Evolutionary conservation across 1,284 basidiomycete species (phyloP), one percentile per base, ranked within the genome.

Genomic region (Malassezia japonica): DNA sequence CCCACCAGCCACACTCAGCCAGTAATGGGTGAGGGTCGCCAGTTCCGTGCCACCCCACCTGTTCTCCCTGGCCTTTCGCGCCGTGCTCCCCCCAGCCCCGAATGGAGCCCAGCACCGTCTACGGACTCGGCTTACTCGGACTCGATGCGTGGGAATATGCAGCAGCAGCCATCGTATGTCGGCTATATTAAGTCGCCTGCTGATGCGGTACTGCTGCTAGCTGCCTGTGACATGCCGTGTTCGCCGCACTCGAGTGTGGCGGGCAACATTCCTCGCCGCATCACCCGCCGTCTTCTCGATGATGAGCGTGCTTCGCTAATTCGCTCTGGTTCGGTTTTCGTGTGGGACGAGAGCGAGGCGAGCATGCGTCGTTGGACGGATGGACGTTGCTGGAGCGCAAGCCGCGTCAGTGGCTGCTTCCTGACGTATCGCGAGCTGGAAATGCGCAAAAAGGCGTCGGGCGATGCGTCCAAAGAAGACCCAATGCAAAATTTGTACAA

Each of bases 291-390:
- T 20, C 50, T 72, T 23, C 51, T 70, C 6, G 70, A 72, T 32
- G 60, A 60, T 23, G 70, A 72, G 42, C 60, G 68, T 20, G 62
- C 62, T n/a, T 56, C 55, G 12, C 36, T 71, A 36, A 64, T 72
- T 38, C 59, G 56, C 39, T 61, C 61, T 4, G 70, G 70, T 15
- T 62, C 61, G 39, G 59, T 71, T 45, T 72, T 72, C 57, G 68
- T 65, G 9, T 72, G 67, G 66, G 67, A 70, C 40, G 70, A 72
- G 43, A 63, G 68, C 44, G 66, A 70, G 50, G 68, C 70, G 13
- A 65, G 68, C 50, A 78, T 78, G 76, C 64, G 75, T n/a, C 56
- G 77, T 9, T 78, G 77, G 77, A 78, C 77, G 6, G 77, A 78
- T 58, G 76, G 77, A 6, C 66, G 74, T 33, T 69, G 75, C 40